phyloP scores from a whole-genome alignment of 208 protist species.

The Crithidia brevicula region DNA sequence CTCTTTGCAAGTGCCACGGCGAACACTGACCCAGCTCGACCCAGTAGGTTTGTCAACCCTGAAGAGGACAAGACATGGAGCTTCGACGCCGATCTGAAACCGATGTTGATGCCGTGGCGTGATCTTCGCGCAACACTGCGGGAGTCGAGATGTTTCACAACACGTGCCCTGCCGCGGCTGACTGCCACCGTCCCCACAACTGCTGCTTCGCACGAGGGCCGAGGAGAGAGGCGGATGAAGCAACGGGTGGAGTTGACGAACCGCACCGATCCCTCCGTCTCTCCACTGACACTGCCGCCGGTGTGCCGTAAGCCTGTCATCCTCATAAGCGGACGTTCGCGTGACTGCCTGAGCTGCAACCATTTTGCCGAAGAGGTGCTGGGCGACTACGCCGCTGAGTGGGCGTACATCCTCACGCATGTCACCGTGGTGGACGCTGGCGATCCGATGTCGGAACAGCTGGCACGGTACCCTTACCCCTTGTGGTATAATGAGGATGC shows the following conservation, averaged over 20 bases:
- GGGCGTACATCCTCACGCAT: slow-evolving; percentile 47
- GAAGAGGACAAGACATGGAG: background rate
- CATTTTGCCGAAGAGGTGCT: slow-evolving; percentile 17
- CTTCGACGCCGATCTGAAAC: slow-evolving; percentile 27
- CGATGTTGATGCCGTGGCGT: slow-evolving; percentile 26
- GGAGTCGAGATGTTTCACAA: slow-evolving; percentile 22
- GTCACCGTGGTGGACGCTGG: slow-evolving; percentile 59
- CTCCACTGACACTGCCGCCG: slow-evolving; percentile 8
- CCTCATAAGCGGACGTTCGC: slow-evolving; percentile 32
- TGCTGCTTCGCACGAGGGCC: too few relatives aligned
- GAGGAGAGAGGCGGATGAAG: background rate
- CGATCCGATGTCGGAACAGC: slow-evolving; percentile 36
- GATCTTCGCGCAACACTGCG: slow-evolving; percentile 17
- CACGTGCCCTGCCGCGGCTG: slow-evolving; percentile 23
- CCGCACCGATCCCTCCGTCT: slow-evolving; percentile 3
- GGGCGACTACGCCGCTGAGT: slow-evolving; percentile 42
- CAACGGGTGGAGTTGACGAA: background rate
- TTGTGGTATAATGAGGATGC: slow-evolving; percentile 19
- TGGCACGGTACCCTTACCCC: slow-evolving; percentile 25
- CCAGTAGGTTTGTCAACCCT: slow-evolving; percentile 1
- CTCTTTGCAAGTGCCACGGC: slow-evolving; percentile 14
- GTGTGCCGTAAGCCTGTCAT: slow-evolving; percentile 41
- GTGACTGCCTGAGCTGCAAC: slow-evolving; percentile 27
- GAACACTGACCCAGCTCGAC: too few relatives aligned
- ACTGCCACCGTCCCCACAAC: background rate